Conservation (phyloP, 352 stramenopile species). For the Blastocystis sp. region DNA sequence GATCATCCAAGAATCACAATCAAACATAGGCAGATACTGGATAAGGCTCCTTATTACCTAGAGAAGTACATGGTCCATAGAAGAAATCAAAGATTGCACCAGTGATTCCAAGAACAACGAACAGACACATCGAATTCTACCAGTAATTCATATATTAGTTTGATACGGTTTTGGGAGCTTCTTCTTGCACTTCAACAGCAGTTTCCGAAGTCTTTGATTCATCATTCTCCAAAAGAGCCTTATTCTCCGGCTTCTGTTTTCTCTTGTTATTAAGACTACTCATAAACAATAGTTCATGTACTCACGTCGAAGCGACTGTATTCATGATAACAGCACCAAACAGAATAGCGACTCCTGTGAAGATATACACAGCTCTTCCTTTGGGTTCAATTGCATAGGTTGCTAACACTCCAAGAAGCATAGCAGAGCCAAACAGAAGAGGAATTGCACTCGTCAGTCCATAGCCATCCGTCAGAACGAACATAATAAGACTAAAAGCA, state of each 20-base stretch:
- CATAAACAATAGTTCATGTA: not conserved
- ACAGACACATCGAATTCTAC: slow-evolving; percentile 22
- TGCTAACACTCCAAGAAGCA: slow-evolving; percentile 57
- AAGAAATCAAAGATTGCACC: slow-evolving; percentile 51
- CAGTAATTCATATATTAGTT: not conserved
- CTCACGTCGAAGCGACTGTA: slow-evolving; percentile 18
- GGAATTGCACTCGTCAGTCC: slow-evolving; percentile 61
- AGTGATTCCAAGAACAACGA: not conserved
- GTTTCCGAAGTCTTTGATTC: not conserved
- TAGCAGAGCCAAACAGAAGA: slow-evolving; percentile 58
- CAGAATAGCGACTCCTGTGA: slow-evolving; percentile 35
- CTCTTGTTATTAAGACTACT: slow-evolving; percentile 31
- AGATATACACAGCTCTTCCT: not conserved
- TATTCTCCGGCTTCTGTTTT: not conserved
- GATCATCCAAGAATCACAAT: not conserved
- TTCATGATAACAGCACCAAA: slow-evolving; percentile 51
- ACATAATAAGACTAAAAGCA: slow-evolving; percentile 59
- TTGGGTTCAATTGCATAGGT: slow-evolving; percentile 21
- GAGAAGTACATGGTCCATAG: slow-evolving; percentile 45
- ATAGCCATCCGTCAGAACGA: slow-evolving; percentile 49
- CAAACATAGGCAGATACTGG: slow-evolving; percentile 9
- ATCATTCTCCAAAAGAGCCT: slow-evolving; percentile 6
- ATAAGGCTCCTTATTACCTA: not conserved
- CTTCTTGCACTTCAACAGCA: not conserved
- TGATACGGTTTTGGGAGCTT: not conserved